A percentile compares a stretch with the other conserved stretches of the same genome.
These are phyloP conservation scores for Fusarium graminum DNA, from an alignment of 2,329 filamentous ascomycete genomes.

Conservation along the genomic window DNA sequence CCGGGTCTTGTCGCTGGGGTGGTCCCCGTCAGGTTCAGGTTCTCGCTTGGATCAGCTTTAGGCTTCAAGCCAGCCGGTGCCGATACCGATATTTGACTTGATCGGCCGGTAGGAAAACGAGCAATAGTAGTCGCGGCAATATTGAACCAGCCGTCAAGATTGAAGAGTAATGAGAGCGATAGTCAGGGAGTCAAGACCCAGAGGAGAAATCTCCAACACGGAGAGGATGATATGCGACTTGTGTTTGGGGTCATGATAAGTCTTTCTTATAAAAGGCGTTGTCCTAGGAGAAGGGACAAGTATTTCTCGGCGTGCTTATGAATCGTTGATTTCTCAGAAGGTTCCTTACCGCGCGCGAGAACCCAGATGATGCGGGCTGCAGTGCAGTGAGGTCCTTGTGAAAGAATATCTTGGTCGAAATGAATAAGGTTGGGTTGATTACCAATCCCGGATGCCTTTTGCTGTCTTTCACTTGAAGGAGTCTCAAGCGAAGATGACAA, in stretches of 20 bases:
- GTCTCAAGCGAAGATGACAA: conserved; percentile 39
- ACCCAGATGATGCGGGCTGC: conserved; percentile 32
- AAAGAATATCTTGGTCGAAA: conserved; percentile 31
- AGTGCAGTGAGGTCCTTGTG: conserved; percentile 12
- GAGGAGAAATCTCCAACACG: conserved; percentile 57
- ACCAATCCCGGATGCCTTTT: conserved; percentile 28
- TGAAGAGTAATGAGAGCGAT: conserved; percentile 27
- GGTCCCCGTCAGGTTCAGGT: conserved; percentile 29
- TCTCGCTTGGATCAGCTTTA: conserved; percentile 32
- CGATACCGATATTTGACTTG: conserved; percentile 28
- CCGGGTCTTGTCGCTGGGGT: conserved; percentile 17
- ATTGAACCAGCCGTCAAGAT: conserved; percentile 6
- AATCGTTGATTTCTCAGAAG: conserved; percentile 17
- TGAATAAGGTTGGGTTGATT: conserved; percentile 13
- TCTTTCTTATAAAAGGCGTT: conserved; percentile 35
- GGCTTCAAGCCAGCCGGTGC: conserved; percentile 22
- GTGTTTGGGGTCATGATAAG: conserved; percentile 58
- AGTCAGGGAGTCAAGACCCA: conserved; percentile 58
- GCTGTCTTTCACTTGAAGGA: conserved; percentile 41
- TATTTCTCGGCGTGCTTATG: conserved; percentile 41
- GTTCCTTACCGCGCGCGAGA: conserved; percentile 28
- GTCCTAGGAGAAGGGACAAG: conserved; percentile 37
- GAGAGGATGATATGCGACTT: conserved; percentile 55
- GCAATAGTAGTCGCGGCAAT: conserved; percentile 15
- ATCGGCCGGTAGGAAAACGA: conserved; percentile 12